A percentile compares a stretch with the other conserved stretches of the same genome.
These are phyloP conservation scores for Trichosporon sp. DNA, from an alignment of 1,284 basidiomycete species.

Conservation along the genomic window DNA sequence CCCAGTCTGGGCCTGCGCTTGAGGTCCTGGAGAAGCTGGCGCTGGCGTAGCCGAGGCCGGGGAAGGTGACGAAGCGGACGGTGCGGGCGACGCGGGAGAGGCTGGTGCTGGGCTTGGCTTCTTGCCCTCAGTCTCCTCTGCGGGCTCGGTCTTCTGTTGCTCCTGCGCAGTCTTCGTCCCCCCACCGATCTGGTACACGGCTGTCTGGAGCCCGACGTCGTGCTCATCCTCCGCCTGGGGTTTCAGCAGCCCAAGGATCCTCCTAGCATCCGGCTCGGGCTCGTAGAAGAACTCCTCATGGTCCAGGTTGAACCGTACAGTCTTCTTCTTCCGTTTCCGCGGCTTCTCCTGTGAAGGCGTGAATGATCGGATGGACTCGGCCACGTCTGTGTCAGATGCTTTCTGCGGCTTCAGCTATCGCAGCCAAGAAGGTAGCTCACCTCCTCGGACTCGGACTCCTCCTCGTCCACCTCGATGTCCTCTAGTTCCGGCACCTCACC, in stretches of 20 bases:
- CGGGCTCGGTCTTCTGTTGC: neutral
- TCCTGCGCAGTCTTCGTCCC: neutral
- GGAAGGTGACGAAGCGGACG: neutral
- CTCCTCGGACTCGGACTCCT: neutral
- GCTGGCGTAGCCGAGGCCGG: neutral
- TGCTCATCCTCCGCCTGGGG: neutral
- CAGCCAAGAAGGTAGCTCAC: neutral
- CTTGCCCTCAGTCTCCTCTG: neutral
- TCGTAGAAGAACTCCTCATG: slow-evolving; percentile 15
- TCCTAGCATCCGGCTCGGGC: slow-evolving; percentile 3
- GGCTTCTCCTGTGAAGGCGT: slow-evolving; percentile 3
- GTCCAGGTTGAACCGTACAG: slow-evolving; percentile 1
- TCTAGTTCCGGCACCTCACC: slow-evolving; percentile 5
- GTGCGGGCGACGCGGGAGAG: neutral
- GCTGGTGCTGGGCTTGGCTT: neutral
- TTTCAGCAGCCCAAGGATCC: neutral
- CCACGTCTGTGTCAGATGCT: neutral
- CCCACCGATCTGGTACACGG: neutral
- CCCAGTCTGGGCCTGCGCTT: neutral
- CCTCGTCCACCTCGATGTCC: slow-evolving; percentile 10
- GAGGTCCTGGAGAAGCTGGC: neutral
- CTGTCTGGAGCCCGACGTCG: neutral
- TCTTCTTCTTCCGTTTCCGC: neutral
- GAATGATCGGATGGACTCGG: slow-evolving; percentile 7
- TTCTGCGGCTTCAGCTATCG: neutral